Base-by-base conservation (phyloP, 805 yeast genomes). In the Millerozyma miso region DNA sequence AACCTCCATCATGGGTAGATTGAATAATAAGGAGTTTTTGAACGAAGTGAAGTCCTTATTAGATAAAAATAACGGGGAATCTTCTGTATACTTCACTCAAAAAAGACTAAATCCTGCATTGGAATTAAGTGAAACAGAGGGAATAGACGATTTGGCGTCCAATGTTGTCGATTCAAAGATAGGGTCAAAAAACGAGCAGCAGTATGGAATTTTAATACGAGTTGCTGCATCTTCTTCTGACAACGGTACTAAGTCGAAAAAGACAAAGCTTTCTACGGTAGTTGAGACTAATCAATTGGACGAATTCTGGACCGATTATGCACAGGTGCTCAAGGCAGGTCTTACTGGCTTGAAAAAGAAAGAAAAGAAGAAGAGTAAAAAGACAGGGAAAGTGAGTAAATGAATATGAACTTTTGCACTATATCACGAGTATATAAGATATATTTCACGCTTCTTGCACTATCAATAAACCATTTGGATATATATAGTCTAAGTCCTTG, bases 271-370 rank as follows among this genome's bases (percentile, higher is more conserved):
- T 26, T 79, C 89, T 19, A 89, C 97, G 0, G 77, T 83, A 10
- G 89, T 90, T 4, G 76, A 76, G 19, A 68, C 81, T 0, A 76
- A 71, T 1, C 64, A 76, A 3, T 67, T 90, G 50, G 87, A 82
- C 48, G 60, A 68, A 45, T 90, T 90, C 60, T 90, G 97, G 97
- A 60, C 62, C 35, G 81, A 80, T 19, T 90, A 89, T 63, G 65
- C 87, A 1, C 80, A 79, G 35, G 77, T 77, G 0, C 71, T 89
- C 43, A 89, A 87, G 58, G 58, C 71, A 17, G 90, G 93, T 3
- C 79, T 86, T 61, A 67, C 68, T 3, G 96, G 96, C 1, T 73
- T 90, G 60, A 77, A 80, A 58, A 87, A 84, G 76, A 88, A 87
- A 69, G 88, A 85, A 46, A 88, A 87, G 72, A 81, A 81, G 65